Conservation (phyloP, 176 grass and related monocot genomes). For the Zea mays region DNA sequence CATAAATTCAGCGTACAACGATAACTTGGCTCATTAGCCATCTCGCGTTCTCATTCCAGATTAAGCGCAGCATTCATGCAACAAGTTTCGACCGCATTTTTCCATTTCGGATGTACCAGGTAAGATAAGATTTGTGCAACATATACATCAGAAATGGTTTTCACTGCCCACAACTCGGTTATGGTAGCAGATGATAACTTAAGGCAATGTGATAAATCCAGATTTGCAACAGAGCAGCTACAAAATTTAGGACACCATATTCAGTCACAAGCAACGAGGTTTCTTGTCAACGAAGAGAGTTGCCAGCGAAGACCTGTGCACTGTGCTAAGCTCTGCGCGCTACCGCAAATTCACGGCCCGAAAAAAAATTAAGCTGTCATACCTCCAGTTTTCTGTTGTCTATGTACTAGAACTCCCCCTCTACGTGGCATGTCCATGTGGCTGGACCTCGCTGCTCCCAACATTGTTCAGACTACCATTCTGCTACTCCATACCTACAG, state of each 20-base stretch:
- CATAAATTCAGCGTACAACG: too few relatives aligned
- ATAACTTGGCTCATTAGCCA: too few relatives aligned
- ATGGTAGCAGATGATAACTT: not conserved
- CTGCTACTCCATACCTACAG: conserved; percentile 34
- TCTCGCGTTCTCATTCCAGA: too few relatives aligned
- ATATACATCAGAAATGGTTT: too few relatives aligned
- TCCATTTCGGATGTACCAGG: too few relatives aligned
- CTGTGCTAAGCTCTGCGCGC: conserved; percentile 19
- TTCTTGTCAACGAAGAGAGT: conserved; percentile 24
- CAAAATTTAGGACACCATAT: conserved; percentile 44
- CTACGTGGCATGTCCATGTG: conserved; percentile 39
- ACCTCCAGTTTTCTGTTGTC: conserved; percentile 30
- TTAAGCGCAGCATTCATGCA: too few relatives aligned
- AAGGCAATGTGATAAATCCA: conserved; percentile 35
- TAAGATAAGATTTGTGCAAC: too few relatives aligned
- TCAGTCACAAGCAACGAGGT: conserved; percentile 17
- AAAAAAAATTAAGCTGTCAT: conserved; percentile 23
- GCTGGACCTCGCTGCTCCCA: conserved; percentile 40
- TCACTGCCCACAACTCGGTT: too few relatives aligned
- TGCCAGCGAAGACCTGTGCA: not conserved
- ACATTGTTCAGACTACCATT: conserved; percentile 40
- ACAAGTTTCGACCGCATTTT: too few relatives aligned
- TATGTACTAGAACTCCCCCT: conserved; percentile 48
- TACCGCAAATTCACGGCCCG: not conserved
- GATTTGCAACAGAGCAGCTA: conserved; percentile 51